A percentile compares a stretch with the other conserved stretches of the same genome.
These are phyloP conservation scores for Prunus padus DNA, from an alignment of 306 rosid species.

Conservation along the genomic window DNA sequence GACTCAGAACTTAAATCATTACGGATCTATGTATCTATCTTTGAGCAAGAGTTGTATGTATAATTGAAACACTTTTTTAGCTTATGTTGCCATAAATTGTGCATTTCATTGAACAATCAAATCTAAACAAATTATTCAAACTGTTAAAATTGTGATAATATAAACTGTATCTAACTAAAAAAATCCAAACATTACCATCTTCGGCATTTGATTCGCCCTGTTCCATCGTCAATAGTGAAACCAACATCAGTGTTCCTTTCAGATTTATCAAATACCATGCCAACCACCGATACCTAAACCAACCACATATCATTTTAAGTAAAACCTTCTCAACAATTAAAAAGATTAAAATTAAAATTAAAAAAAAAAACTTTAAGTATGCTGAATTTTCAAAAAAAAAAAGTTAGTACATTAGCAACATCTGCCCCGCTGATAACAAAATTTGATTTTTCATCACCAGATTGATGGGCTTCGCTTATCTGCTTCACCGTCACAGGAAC, in stretches of 20 bases:
- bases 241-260: conserved; percentile 74
- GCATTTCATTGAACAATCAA: neutral
- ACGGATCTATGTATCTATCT: neutral
- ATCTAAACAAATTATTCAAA: conserved; percentile 5
- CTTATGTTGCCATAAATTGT: neutral
- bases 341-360: too few species aligned
- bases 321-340: neutral
- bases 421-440: conserved; percentile 71
- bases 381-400: neutral
- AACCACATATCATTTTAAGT: neutral
- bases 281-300: conserved; percentile 50
- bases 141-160: neutral
- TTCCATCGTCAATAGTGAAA: conserved; percentile 77
- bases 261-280: conserved; percentile 68
- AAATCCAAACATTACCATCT: conserved; percentile 65
- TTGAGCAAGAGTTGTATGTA: neutral
- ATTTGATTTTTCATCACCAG: conserved; percentile 86
- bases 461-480: conserved; percentile 73
- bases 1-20: neutral
- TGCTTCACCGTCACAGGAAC: conserved; percentile 90
- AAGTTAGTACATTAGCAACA: conserved; percentile 58
- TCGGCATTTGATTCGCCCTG: conserved; percentile 72
- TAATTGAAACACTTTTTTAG: neutral
- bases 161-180: neutral
- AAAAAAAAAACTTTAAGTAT: too few species aligned